Base-by-base conservation (phyloP, 768 basidiomycete genomes). In the Asterophora lycoperdoides region DNA sequence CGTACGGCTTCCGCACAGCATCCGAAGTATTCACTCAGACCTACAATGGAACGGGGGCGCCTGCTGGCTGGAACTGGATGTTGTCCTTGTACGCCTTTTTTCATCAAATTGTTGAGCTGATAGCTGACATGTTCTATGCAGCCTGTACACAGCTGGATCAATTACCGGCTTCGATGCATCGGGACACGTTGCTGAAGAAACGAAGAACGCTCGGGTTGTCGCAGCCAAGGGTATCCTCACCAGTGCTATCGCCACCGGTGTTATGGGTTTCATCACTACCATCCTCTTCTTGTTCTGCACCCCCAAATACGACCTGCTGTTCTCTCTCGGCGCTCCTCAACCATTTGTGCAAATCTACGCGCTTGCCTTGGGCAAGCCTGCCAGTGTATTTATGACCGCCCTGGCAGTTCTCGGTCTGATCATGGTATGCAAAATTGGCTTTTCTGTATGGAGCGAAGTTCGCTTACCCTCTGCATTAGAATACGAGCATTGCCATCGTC, bases 141-240 rank as follows among this genome's bases (percentile, higher is more conserved):
- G 87, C 73, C 73, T 94, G 17, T 93, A 91, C 66, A 87, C 90
- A 1, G 83, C 91, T 0, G 89, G 92, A 9, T 90, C 86, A 0
- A 69, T 95, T 70, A 93, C 87, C 3, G 93, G 93, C 6, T 95
- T 93, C 60, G 93, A 95, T 63, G 90, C 90, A 1, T 81, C 85
- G 14, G 89, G 90, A 1, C 90, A 93, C 53, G 83, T 93, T 51
- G 87, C 89, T 4, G 91, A 93, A 65, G 91, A 93, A 67, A 91
- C 89, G 0, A 89, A 86, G 66, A 84, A 90, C 59, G 89, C 89
- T 39, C 89, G 88, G 53, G 76, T 92, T 37, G 73, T 84, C 35
- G 89, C 93, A 5, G 88, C 84, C 1, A 85, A 81, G 59, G 93
- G 93, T 1, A 89, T 96, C 53, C 69, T 96, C 39, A 79, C 68